Conservation (phyloP, 257 asterid genomes). For the Echites panduratus region DNA sequence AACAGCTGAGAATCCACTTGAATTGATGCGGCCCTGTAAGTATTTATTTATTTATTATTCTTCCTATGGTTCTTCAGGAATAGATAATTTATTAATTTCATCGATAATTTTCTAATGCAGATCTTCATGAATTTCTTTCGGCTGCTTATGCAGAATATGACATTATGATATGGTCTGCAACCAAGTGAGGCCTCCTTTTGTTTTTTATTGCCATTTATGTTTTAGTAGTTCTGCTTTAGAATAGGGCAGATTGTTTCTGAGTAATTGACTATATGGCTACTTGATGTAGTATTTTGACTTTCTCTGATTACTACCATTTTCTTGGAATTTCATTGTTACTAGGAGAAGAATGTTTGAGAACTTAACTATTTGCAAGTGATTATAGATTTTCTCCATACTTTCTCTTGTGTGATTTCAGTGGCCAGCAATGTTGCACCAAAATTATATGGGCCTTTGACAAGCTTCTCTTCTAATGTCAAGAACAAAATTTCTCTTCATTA, state of each 20-base stretch:
- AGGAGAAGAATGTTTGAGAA: neutral
- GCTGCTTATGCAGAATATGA: constrained; percentile 91
- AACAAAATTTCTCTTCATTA: no score
- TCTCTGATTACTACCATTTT: neutral
- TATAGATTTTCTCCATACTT: neutral
- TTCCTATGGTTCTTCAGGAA: constrained; percentile 12
- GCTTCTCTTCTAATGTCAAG: no score
- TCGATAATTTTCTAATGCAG: constrained; percentile 34
- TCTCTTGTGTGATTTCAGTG: neutral
- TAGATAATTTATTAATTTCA: constrained; percentile 3
- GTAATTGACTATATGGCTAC: neutral
- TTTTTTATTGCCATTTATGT: no score
- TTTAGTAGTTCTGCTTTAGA: neutral
- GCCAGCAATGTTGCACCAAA: neutral
- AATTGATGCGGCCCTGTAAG: constrained; percentile 98
- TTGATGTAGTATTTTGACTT: neutral
- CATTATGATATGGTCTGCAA: constrained; percentile 98
- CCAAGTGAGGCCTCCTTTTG: constrained; percentile 42
- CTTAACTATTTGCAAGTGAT: neutral
- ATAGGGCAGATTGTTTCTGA: neutral
- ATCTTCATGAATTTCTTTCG: constrained; percentile 92
- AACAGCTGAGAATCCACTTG: constrained; percentile 82
- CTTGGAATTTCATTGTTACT: neutral
- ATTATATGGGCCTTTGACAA: no score
- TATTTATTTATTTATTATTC: constrained; percentile 13